Evolutionary conservation across 108 stramenopile species (phyloP).

Genomic region (Discostella stelligeroides): DNA sequence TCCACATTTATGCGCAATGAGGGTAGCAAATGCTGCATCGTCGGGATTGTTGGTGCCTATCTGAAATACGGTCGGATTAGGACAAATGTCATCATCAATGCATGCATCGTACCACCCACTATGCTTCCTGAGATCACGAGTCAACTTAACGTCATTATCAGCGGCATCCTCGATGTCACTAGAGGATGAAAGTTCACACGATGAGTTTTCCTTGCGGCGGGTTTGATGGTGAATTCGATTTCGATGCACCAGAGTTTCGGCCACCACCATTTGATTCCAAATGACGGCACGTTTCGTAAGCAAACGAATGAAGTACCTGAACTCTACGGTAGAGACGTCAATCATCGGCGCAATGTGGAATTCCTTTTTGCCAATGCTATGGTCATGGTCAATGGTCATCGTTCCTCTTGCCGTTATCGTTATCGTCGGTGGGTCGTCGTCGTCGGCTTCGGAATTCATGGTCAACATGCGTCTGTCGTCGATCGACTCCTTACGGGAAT

Average conservation of each 20-base stretch:
- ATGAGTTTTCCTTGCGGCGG: not conserved
- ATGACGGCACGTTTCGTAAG: conserved; percentile 59
- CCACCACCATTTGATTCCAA: conserved; percentile 83
- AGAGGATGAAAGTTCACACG: conserved; percentile 6
- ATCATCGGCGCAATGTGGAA: conserved; percentile 86
- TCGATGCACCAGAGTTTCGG: conserved; percentile 59
- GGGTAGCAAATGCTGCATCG: conserved; percentile 45
- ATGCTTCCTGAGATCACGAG: conserved; percentile 33
- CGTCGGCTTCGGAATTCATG: too few species aligned
- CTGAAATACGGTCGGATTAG: conserved; percentile 72
- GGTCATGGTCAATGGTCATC: not conserved
- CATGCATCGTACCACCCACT: conserved; percentile 52
- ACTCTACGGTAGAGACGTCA: conserved; percentile 70
- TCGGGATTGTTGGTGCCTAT: conserved; percentile 66
- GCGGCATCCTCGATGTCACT: not conserved
- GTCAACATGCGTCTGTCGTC: too few species aligned
- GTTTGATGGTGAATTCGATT: conserved; percentile 4
- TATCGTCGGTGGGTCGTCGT: too few species aligned
- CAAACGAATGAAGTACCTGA: conserved; percentile 68
- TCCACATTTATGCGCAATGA: conserved; percentile 45
- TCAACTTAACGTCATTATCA: conserved; percentile 19
- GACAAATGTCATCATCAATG: conserved; percentile 19
- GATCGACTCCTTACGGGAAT: too few species aligned
- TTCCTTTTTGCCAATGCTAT: conserved; percentile 44
- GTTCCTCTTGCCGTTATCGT: too few species aligned